Evolutionary conservation across 495 filamentous ascomycete species (phyloP), one percentile per base, ranked within the genome.

Genomic region (Trichocladium uniseriatum): DNA sequence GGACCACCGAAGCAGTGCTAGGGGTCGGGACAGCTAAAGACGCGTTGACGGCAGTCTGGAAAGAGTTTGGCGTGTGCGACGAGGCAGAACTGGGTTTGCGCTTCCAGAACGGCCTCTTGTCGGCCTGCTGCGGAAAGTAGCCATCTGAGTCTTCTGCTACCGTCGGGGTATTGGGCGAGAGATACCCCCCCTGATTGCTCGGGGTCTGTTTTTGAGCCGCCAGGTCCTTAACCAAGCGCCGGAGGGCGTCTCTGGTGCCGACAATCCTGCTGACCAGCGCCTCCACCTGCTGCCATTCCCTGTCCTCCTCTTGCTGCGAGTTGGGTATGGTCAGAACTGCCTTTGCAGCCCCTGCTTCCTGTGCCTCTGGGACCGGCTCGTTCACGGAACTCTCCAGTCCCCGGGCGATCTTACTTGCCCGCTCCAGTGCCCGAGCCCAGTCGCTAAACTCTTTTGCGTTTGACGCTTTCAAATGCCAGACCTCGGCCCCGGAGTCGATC

Each of bases 401-500:
- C 41, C 75, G 59, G 3, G 76, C 74, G 27, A 72, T 68, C 31
- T 73, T 69, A 49, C 76, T 87, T 6, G 90, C 90, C 52, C 74
- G 79, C 63, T 97, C 89, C 24, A 98, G 64, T 3, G 90, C 92
- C 38, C 76, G 72, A 36, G 82, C 87, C 92, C 92, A 98, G 1
- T 83, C 82, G 18, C 70, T 73, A 65, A 95, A 98, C 38, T 97
- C 94, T 48, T 80, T 82, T 7, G 79, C 76, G 53, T 84, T 91
- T 21, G 73, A 76, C 19, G 91, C 89, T 52, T 82, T 82, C n/a
- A 98, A 73, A 71, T 96, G 92, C 92, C 92, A 98, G 9, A 98
- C 78, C 64, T 98, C 92, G 5, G 91, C 89, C 0, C 92, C 92
- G 0, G 94, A 97, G 59, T 98, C 92, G 42, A 98, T 89, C 13